Evolutionary conservation across 306 rosid genomes (phyloP).

Genomic region (Cajanus cajan): DNA sequence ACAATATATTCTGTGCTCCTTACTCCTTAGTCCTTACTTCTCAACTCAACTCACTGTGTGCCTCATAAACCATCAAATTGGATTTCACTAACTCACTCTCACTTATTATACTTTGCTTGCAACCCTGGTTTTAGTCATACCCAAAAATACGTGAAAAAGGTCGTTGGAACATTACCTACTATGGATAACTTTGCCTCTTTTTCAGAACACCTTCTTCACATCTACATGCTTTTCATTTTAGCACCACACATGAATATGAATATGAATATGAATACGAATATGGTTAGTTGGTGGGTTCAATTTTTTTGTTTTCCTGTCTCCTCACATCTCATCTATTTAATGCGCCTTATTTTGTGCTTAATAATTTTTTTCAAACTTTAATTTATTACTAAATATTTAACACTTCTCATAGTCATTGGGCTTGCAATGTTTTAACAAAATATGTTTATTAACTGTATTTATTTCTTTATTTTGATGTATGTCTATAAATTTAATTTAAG

Average conservation of each 20-base stretch:
- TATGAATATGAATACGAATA: too few species aligned
- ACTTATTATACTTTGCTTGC: background rate
- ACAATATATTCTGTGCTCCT: background rate
- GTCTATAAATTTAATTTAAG: background rate
- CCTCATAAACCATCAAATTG: background rate
- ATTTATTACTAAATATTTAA: too few species aligned
- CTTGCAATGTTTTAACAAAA: background rate
- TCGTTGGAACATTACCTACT: background rate
- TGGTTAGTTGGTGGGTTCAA: background rate
- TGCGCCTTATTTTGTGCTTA: background rate
- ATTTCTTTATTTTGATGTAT: background rate
- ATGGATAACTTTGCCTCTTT: background rate
- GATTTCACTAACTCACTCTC: background rate
- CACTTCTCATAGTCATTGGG: too few species aligned
- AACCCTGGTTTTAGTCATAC: background rate
- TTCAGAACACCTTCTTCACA: background rate
- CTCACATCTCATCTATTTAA: background rate
- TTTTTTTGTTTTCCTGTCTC: background rate
- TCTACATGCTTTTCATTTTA: too few species aligned
- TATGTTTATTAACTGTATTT: background rate
- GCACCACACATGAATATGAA: too few species aligned
- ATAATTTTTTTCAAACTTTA: background rate
- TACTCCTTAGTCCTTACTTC: background rate
- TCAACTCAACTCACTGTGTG: background rate
- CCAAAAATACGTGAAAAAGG: background rate